A percentile compares a stretch with the other conserved stretches of the same genome.
Evolutionary conservation across 1,284 basidiomycete species (phyloP).

Genomic region (Ganoderma sp.): DNA sequence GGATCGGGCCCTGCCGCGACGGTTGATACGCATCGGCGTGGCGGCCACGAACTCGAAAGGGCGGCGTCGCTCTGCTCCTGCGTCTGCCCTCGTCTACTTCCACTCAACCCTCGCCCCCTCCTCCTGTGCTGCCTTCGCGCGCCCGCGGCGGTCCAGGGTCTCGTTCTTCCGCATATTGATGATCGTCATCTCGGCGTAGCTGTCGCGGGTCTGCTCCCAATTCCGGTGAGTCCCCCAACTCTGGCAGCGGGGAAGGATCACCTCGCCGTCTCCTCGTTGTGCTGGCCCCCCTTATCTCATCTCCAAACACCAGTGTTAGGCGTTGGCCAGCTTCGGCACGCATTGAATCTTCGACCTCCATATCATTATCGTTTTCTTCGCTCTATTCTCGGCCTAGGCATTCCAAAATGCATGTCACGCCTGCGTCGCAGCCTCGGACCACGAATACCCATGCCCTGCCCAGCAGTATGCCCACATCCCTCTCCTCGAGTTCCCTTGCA

Average conservation of each 20-base stretch:
- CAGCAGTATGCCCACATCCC: constrained; percentile 44
- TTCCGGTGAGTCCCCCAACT: constrained; percentile 27
- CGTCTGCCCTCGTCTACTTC: constrained; percentile 19
- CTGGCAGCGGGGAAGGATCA: constrained; percentile 36
- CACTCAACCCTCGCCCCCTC: constrained; percentile 17
- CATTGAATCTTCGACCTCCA: constrained; percentile 31
- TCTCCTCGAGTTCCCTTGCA: constrained; percentile 48
- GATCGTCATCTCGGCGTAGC: constrained; percentile 30
- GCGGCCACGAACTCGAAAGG: constrained; percentile 9
- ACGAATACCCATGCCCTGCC: constrained; percentile 41
- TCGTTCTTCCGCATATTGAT: constrained; percentile 28
- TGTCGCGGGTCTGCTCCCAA: constrained; percentile 21
- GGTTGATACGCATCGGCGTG: constrained; percentile 15
- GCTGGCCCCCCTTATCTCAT: constrained; percentile 35
- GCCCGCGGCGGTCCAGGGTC: constrained; percentile 21
- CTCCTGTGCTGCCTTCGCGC: constrained; percentile 15
- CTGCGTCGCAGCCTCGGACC: constrained; percentile 36
- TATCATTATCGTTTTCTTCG: constrained; percentile 35
- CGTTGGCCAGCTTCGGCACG: constrained; percentile 30
- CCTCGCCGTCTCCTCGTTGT: constrained; percentile 50
- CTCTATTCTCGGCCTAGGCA: constrained; percentile 31
- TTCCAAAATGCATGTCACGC: constrained; percentile 34
- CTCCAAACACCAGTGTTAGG: constrained; percentile 29
- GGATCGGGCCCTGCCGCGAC: constrained; percentile 25
- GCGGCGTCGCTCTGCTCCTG: constrained; percentile 6